Conservation (phyloP, 176 grass and related monocot genomes). For the Otatea glauca region DNA sequence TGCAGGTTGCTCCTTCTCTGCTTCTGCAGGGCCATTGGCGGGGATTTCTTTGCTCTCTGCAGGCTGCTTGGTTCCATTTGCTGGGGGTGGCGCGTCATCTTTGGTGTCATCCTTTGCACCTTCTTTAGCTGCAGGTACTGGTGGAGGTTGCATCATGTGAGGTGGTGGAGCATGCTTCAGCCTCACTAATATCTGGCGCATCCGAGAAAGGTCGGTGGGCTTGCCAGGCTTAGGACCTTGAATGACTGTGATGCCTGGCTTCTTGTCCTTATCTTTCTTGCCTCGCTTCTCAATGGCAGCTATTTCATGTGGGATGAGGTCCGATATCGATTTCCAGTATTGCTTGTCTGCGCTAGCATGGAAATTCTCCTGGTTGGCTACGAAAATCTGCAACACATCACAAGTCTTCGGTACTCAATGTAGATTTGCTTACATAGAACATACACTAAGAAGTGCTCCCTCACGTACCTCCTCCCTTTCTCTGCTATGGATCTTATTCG, state of each 20-base stretch:
- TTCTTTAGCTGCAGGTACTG: conserved; percentile 49
- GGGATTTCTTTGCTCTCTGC: conserved; percentile 46
- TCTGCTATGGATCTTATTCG: conserved; percentile 70
- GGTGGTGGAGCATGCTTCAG: conserved; percentile 80
- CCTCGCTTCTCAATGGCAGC: conserved; percentile 79
- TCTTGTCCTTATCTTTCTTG: conserved; percentile 92
- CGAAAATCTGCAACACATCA: conserved; percentile 53
- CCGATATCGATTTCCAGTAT: conserved; percentile 94
- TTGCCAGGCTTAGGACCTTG: conserved; percentile 95
- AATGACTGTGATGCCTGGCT: conserved; percentile 74
- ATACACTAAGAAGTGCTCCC: not conserved
- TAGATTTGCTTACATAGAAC: not conserved
- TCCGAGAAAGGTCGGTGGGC: conserved; percentile 78
- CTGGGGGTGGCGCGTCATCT: conserved; percentile 26
- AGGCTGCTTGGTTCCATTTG: conserved; percentile 50
- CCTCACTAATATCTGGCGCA: conserved; percentile 86
- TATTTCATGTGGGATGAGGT: conserved; percentile 92
- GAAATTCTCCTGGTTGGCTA: conserved; percentile 79
- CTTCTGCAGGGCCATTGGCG: not conserved
- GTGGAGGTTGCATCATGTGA: conserved; percentile 79
- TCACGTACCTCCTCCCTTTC: conserved; percentile 82
- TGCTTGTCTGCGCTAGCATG: conserved; percentile 77
- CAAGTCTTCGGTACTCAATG: not conserved
- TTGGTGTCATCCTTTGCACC: conserved; percentile 43
- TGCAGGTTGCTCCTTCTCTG: conserved; percentile 48